Evolutionary conservation across 148 eudicot genomes (phyloP).

Genomic region (Persicaria tinctoria): DNA sequence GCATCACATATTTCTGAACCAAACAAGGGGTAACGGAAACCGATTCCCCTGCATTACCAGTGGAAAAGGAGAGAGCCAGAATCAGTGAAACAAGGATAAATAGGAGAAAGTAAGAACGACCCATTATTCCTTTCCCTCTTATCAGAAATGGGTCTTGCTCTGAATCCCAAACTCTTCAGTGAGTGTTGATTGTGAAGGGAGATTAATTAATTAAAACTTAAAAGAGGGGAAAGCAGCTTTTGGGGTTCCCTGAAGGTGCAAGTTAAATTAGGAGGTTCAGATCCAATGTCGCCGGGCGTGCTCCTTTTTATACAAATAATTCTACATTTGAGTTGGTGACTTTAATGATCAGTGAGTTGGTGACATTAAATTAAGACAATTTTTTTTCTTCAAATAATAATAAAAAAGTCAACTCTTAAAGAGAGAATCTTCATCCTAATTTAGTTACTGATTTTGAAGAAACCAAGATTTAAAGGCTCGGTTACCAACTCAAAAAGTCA

Average conservation of each 20-base stretch:
- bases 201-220: not conserved
- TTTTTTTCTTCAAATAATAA: not conserved
- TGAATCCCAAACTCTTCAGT: not conserved
- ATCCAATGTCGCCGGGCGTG: slow-evolving; percentile 1
- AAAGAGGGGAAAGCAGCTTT: not conserved
- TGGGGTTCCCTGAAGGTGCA: not conserved
- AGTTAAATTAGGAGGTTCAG: not conserved
- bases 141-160: not conserved
- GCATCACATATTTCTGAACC: not conserved
- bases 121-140: not conserved
- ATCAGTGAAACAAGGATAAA: not conserved
- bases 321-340: not conserved
- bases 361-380: not conserved
- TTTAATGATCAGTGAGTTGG: not conserved
- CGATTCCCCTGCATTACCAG: slow-evolving; percentile 2
- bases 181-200: not conserved
- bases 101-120: not conserved
- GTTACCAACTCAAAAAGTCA: not conserved
- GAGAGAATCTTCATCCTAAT: not conserved
- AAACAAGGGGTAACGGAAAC: not conserved
- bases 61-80: not conserved
- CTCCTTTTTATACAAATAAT: not conserved
- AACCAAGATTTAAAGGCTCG: too few species aligned
- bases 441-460: too few species aligned
- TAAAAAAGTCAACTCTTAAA: not conserved